These are phyloP conservation scores for Brasenia schreberi DNA, from an alignment of 164 flowering plant genomes.

Conservation along the genomic window DNA sequence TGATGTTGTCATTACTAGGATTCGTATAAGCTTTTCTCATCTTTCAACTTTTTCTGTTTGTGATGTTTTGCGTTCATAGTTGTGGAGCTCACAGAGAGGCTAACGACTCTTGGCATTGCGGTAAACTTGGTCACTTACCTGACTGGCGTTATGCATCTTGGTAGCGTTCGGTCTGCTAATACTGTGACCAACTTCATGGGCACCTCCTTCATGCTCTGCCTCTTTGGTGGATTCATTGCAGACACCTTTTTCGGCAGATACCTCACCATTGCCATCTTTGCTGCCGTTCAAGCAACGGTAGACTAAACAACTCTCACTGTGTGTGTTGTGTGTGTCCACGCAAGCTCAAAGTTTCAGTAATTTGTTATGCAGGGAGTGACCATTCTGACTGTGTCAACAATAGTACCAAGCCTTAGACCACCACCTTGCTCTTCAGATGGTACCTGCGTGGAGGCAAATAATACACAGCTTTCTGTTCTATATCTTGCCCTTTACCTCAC, in stretches of 20 bases:
- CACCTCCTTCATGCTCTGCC: constrained; percentile 61
- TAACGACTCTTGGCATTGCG: constrained; percentile 88
- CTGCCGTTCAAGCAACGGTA: constrained; percentile 47
- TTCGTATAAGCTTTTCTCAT: too few relatives aligned
- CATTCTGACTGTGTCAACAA: constrained; percentile 63
- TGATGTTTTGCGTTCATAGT: not conserved
- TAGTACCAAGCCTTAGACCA: constrained; percentile 61
- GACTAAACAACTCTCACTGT: too few relatives aligned
- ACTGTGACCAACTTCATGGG: constrained; percentile 83
- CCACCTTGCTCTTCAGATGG: constrained; percentile 35
- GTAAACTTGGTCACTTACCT: constrained; percentile 90
- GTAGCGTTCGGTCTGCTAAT: constrained; percentile 74
- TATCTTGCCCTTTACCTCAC: constrained; percentile 73
- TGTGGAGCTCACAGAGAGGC: constrained; percentile 35
- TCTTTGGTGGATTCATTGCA: constrained; percentile 89
- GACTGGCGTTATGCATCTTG: constrained; percentile 66
- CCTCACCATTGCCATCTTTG: constrained; percentile 58
- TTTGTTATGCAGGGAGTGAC: constrained; percentile 53
- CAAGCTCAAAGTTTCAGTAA: too few relatives aligned
- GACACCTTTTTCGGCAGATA: constrained; percentile 81
- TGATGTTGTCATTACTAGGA: too few relatives aligned
- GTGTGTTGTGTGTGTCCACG: too few relatives aligned
- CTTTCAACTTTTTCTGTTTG: not conserved
- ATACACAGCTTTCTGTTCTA: constrained; percentile 44
- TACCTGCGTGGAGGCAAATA: constrained; percentile 46